Percentiles rank a stretch among this genome's conserved stretches.
Evolutionary conservation across 2,329 filamentous ascomycete species (phyloP).

Genomic region (Monilinia laxa): DNA sequence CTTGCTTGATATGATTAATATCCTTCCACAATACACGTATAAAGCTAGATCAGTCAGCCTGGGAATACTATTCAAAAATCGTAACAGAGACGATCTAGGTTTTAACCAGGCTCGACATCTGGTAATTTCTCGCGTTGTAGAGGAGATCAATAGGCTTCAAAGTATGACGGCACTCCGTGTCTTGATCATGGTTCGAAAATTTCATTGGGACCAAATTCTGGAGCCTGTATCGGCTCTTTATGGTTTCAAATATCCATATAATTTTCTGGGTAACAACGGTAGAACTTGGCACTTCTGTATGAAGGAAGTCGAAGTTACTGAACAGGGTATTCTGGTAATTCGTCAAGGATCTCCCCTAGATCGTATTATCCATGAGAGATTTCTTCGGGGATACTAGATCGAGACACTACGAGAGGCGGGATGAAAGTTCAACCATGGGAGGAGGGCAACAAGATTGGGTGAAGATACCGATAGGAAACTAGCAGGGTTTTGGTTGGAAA

Average conservation of each 20-base stretch:
- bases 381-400: neutral
- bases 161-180: neutral
- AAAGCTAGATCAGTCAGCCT: neutral
- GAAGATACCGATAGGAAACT: neutral
- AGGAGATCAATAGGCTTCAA: neutral
- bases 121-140: neutral
- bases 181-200: neutral
- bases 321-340: too few relatives aligned
- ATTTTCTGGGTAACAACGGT: neutral
- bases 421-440: neutral
- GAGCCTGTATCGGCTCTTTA: neutral
- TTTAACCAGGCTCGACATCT: neutral
- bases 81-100: neutral
- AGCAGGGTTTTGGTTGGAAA: neutral
- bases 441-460: neutral
- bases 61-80: neutral
- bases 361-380: neutral
- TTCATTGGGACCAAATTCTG: neutral
- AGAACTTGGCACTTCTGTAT: neutral
- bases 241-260: neutral
- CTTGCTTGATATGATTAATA: neutral
- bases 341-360: neutral
- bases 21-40: neutral
- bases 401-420: too few relatives aligned
- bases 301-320: too few relatives aligned